phyloP scores from a whole-genome alignment of 805 yeast genomes.

The Pichia cephalocereana region DNA sequence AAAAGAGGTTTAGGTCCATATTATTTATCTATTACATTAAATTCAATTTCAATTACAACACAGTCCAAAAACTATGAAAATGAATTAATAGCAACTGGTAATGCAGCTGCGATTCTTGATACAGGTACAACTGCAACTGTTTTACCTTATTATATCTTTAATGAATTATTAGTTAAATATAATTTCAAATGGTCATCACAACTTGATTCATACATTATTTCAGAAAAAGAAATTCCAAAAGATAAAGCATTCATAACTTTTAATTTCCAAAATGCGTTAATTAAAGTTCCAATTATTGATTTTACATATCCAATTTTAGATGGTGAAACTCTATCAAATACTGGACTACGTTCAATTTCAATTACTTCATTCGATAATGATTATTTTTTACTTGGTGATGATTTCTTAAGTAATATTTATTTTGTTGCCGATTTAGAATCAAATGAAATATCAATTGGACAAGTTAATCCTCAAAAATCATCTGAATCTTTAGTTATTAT shows the following conservation, averaged over 20 bases:
- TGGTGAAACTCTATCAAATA: constrained; percentile 4
- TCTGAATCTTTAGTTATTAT: constrained; percentile 1
- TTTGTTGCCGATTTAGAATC: constrained; percentile 46
- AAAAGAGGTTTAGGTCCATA: constrained; percentile 18
- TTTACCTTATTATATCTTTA: constrained; percentile 29
- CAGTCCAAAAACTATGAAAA: constrained; percentile 2
- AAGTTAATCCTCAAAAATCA: constrained; percentile 2
- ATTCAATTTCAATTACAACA: constrained; percentile 22
- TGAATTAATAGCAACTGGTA: constrained; percentile 11
- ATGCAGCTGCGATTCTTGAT: constrained; percentile 35
- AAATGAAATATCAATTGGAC: constrained; percentile 36
- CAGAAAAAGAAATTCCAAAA: constrained; percentile 27
- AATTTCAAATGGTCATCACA: constrained; percentile 32
- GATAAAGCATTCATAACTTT: constrained; percentile 26
- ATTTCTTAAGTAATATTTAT: constrained; percentile 42
- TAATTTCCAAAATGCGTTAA: constrained; percentile 43
- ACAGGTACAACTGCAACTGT: constrained; percentile 42
- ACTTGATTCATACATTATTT: constrained; percentile 35
- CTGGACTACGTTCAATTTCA: constrained; percentile 7
- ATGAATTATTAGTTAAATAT: constrained; percentile 20
- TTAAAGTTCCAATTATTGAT: constrained; percentile 36
- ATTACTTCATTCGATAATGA: constrained; percentile 19
- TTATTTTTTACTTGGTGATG: constrained; percentile 40
- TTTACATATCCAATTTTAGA: constrained; percentile 12
- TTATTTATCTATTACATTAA: constrained; percentile 38